phyloP scores from a whole-genome alignment of 108 stramenopile genomes.

The Nannochloropsis salina region DNA sequence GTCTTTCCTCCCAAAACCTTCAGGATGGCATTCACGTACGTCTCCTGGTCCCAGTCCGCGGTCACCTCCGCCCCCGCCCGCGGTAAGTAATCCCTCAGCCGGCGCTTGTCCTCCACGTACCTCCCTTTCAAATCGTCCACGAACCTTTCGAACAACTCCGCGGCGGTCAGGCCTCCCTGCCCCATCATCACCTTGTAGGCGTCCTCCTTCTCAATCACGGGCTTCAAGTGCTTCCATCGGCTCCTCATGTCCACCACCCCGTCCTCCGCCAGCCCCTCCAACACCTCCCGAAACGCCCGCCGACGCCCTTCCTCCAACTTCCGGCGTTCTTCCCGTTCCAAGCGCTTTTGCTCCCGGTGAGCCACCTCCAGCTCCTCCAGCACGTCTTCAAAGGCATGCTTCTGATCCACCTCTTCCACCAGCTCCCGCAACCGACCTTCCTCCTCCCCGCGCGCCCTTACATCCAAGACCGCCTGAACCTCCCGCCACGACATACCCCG shows the following conservation, averaged over 20 bases:
- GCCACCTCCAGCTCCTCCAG: slow-evolving; percentile 41
- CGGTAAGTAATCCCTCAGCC: slow-evolving; percentile 2
- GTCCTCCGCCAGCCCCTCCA: slow-evolving; percentile 46
- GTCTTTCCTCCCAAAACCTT: neutral
- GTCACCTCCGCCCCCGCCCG: neutral
- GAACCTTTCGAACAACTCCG: slow-evolving; percentile 20
- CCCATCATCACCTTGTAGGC: slow-evolving; percentile 48
- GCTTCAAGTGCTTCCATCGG: slow-evolving; percentile 52
- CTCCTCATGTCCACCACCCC: slow-evolving; percentile 46
- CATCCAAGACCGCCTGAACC: slow-evolving; percentile 29
- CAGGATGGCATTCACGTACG: neutral
- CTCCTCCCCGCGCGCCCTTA: slow-evolving; percentile 36
- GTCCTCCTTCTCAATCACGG: slow-evolving; percentile 46
- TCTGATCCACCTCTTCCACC: slow-evolving; percentile 25
- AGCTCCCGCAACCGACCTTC: neutral
- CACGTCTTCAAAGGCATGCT: slow-evolving; percentile 28
- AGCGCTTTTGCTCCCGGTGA: slow-evolving; percentile 33
- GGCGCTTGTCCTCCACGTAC: neutral
- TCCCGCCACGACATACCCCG: slow-evolving; percentile 32
- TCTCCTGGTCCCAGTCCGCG: neutral
- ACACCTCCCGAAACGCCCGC: slow-evolving; percentile 48
- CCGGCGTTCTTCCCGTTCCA: slow-evolving; percentile 38
- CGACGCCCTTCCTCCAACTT: slow-evolving; percentile 30
- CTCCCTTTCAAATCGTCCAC: slow-evolving; percentile 22
- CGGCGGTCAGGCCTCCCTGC: slow-evolving; percentile 29